Percentiles rank a stretch among this genome's conserved stretches.
Conservation (phyloP, 345 rosid genomes). For the Eutrema heterophyllum region DNA sequence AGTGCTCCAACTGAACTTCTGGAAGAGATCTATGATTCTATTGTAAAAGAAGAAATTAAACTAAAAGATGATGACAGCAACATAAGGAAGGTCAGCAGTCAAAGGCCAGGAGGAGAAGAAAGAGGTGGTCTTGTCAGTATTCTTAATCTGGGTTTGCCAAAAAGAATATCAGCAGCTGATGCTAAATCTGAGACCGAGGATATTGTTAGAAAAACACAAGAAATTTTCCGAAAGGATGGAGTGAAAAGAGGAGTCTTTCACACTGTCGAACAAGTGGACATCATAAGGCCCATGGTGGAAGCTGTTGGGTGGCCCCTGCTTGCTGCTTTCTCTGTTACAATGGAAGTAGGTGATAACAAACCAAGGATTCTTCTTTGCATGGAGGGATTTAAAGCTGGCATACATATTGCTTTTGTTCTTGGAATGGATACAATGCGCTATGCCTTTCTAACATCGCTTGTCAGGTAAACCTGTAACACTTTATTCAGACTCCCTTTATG, state of each 20-base stretch:
- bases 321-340: conserved; percentile 94
- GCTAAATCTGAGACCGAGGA: conserved; percentile 81
- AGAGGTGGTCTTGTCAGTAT: conserved; percentile 71
- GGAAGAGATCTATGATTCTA: conserved; percentile 92
- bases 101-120: conserved; percentile 68
- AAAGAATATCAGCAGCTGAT: conserved; percentile 60
- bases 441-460: conserved; percentile 94
- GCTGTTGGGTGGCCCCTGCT: conserved; percentile 99
- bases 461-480: conserved; percentile 52
- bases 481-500: neutral
- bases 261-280: conserved; percentile 66
- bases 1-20: conserved; percentile 79
- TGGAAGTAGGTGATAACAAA: conserved; percentile 98
- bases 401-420: conserved; percentile 81
- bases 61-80: conserved; percentile 70
- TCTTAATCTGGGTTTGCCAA: conserved; percentile 87
- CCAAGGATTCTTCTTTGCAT: conserved; percentile 84
- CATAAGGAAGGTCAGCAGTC: conserved; percentile 54
- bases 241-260: conserved; percentile 85
- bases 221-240: conserved; percentile 79
- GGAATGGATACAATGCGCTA: conserved; percentile 99
- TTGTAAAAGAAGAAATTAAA: conserved; percentile 92
- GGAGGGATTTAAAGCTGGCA: conserved; percentile 99
- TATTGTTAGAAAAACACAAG: conserved; percentile 88
- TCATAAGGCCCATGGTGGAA: conserved; percentile 95